phyloP scores from a whole-genome alignment of 1,139 yeast species.

The Kodamaea fungicola region DNA sequence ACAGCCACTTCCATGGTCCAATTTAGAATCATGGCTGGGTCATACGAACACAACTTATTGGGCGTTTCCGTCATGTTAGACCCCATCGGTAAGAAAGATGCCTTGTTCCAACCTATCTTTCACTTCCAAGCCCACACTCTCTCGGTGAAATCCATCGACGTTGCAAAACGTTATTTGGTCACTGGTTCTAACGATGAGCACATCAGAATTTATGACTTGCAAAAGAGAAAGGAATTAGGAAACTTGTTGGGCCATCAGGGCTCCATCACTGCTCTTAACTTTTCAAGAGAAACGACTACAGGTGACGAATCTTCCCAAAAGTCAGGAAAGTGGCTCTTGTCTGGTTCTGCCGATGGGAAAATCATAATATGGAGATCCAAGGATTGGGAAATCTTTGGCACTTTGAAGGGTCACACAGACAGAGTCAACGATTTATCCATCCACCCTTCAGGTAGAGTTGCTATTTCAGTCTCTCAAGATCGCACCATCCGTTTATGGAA shows the following conservation, averaged over 20 bases:
- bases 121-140: conserved; percentile 94
- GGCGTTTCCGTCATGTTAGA: conserved; percentile 72
- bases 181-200: conserved; percentile 97
- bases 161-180: conserved; percentile 80
- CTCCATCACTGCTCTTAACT: conserved; percentile 71
- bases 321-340: conserved; percentile 80
- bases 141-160: conserved; percentile 80
- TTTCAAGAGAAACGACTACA: conserved; percentile 48
- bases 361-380: conserved; percentile 91
- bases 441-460: conserved; percentile 91
- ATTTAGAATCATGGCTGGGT: conserved; percentile 86
- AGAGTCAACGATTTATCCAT: conserved; percentile 79
- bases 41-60: conserved; percentile 88
- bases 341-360: conserved; percentile 90
- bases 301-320: conserved; percentile 24
- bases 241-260: conserved; percentile 89
- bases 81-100: conserved; percentile 24
- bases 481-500: conserved; percentile 88
- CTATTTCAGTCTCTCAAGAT: conserved; percentile 85
- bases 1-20: conserved; percentile 17
- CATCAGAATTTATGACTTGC: conserved; percentile 88
- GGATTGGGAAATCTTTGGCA: conserved; percentile 94
- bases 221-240: conserved; percentile 91
- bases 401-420: conserved; percentile 80
- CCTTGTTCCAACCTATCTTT: conserved; percentile 87